Conservation (phyloP, 768 basidiomycete species). For the Podaxis sp. region DNA sequence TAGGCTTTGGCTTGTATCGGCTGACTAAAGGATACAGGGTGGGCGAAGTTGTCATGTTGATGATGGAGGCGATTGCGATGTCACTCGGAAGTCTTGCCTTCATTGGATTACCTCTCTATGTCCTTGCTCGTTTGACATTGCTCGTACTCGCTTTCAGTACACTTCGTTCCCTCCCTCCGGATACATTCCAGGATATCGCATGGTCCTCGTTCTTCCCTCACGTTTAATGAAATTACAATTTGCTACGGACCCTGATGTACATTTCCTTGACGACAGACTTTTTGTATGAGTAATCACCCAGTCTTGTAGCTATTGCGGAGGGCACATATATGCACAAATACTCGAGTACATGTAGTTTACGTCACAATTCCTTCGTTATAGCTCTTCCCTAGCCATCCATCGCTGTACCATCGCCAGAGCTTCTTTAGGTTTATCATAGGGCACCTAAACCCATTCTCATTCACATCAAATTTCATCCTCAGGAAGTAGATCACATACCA, state of each 20-base stretch:
- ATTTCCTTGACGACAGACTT: background rate
- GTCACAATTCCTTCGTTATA: background rate
- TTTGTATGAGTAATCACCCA: background rate
- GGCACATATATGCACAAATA: background rate
- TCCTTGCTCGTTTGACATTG: slow-evolving; percentile 10
- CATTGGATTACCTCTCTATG: slow-evolving; percentile 8
- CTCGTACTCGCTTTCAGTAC: slow-evolving; percentile 14
- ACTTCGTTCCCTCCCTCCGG: background rate
- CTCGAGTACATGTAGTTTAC: background rate
- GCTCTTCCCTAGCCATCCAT: slow-evolving; percentile 11
- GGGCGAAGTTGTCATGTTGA: background rate
- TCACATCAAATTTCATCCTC: background rate
- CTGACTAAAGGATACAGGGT: background rate
- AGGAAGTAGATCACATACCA: slow-evolving; percentile 37
- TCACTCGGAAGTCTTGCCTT: slow-evolving; percentile 10
- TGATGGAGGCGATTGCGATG: slow-evolving; percentile 3
- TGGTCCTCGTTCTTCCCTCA: slow-evolving; percentile 17
- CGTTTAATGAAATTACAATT: background rate
- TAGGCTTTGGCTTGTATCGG: background rate
- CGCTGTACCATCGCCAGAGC: slow-evolving; percentile 16
- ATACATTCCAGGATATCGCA: slow-evolving; percentile 4
- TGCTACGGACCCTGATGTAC: background rate
- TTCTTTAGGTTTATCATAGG: slow-evolving; percentile 17
- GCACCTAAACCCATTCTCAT: slow-evolving; percentile 2
- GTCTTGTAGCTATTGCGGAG: background rate